These are phyloP conservation scores for Boletus sp. DNA, from an alignment of 768 basidiomycete genomes.

Conservation along the genomic window DNA sequence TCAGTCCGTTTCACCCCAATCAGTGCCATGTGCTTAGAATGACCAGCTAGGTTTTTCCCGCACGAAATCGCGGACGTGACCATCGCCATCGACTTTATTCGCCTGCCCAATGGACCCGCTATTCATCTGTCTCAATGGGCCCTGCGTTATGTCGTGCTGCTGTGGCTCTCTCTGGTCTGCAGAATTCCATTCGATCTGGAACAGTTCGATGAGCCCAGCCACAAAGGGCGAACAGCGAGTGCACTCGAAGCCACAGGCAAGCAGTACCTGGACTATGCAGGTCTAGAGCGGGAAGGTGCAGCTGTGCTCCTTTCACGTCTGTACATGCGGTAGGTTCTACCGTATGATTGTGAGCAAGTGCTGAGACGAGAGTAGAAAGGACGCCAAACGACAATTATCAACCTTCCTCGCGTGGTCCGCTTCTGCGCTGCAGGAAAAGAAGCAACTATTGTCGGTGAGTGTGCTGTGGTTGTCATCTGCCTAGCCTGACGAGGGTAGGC, in stretches of 20 bases:
- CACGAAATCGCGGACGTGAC: conserved; percentile 85
- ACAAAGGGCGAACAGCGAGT: conserved; percentile 52
- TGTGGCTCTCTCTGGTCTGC: conserved; percentile 94
- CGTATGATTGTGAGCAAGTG: background rate
- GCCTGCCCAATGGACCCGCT: conserved; percentile 42
- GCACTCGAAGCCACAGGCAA: conserved; percentile 60
- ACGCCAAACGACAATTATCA: conserved; percentile 49
- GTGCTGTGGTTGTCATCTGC: background rate
- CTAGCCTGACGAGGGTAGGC: conserved; percentile 39
- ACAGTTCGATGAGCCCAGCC: conserved; percentile 70
- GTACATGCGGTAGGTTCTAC: conserved; percentile 64
- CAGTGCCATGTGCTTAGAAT: conserved; percentile 18
- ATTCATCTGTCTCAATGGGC: conserved; percentile 62
- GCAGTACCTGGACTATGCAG: conserved; percentile 59
- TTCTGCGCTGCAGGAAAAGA: conserved; percentile 36
- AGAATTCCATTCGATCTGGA: conserved; percentile 91
- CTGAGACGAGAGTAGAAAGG: conserved; percentile 46
- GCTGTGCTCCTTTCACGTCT: conserved; percentile 77
- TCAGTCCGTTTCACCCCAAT: conserved; percentile 1
- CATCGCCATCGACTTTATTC: conserved; percentile 67
- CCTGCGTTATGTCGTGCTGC: conserved; percentile 75
- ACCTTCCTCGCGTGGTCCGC: conserved; percentile 52
- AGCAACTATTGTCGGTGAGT: conserved; percentile 53
- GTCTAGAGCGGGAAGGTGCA: conserved; percentile 83
- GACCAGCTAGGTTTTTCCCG: conserved; percentile 86